Evolutionary conservation across 306 rosid genomes (phyloP).

Genomic region (Cicer cuneatum): DNA sequence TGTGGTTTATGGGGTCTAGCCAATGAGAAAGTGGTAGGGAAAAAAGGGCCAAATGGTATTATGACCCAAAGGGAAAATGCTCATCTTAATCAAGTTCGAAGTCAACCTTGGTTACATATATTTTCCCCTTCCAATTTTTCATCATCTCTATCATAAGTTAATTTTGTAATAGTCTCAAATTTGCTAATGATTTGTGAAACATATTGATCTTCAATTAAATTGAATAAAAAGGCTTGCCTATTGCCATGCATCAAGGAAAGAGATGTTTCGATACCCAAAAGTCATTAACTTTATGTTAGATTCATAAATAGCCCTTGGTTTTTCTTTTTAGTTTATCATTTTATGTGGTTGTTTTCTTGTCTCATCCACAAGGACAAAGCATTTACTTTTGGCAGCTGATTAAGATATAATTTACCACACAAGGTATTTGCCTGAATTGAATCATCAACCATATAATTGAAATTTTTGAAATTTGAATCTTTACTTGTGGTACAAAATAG

Average conservation of each 20-base stretch:
- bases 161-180: slow-evolving; percentile 4
- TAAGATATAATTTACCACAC: not conserved
- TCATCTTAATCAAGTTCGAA: slow-evolving; percentile 45
- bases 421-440: not conserved
- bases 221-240: slow-evolving; percentile 7
- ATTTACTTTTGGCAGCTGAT: too few relatives aligned
- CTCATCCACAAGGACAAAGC: too few relatives aligned
- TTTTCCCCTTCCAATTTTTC: slow-evolving; percentile 38
- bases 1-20: slow-evolving; percentile 43
- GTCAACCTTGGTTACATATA: slow-evolving; percentile 41
- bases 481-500: not conserved
- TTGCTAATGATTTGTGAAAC: not conserved
- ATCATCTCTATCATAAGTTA: slow-evolving; percentile 44
- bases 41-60: slow-evolving; percentile 37
- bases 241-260: not conserved
- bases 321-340: not conserved
- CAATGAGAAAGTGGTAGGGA: slow-evolving; percentile 42
- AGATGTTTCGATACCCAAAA: slow-evolving; percentile 16
- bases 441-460: not conserved
- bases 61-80: slow-evolving; percentile 14
- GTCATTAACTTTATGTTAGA: not conserved
- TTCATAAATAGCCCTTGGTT: not conserved
- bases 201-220: not conserved
- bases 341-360: not conserved
- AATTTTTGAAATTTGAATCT: not conserved